Base-by-base conservation (phyloP, 352 stramenopile genomes). In the Pythium aphanidermatum region DNA sequence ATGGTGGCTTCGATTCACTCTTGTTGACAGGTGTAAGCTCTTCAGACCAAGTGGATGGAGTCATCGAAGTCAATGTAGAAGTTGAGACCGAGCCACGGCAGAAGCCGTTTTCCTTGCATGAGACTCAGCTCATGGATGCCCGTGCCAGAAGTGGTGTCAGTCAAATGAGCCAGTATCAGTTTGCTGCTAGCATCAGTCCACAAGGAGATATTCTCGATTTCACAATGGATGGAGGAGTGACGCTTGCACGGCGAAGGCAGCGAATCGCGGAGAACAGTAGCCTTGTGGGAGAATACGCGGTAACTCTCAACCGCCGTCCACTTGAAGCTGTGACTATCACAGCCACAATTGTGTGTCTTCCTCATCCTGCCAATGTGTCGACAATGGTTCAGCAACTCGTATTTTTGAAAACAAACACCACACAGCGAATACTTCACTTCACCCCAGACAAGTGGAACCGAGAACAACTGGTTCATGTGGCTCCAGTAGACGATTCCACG, bases 221-320 rank as follows among this genome's bases (percentile, higher is more conserved):
- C 25, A 60, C 75, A 0, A 84, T 86, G 65, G 71, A 91, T 13
- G 78, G 75, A 2, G 78, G 78, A 0, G 53, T 91, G 3, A 83
- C 75, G 2, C 32, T 88, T 3, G 61, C 68, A 1, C 64, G 73
- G 5, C 47, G 70, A 37, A 52, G 77, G 12, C 58, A 66, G n/a
- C 59, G 66, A 0, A 70, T 86, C 21, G 29, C 58, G 10, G 75
- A 91, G 55, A 72, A 65, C 31, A 63, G 57, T 4, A 39, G 70
- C 0, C 44, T 70, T 7, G 36, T 54, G 2, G 75, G 75, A 7
- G 67, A 83, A 34, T 91, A 86, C 56, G 64, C 60, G 0, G 55
- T 91, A 28, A 74, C 88, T 14, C 46, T 91, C 16, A 91, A 91
- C 29, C 71, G 74, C 4, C 58, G 74, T 23, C 78, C 78, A 3